phyloP scores from a whole-genome alignment of 495 filamentous ascomycete species.

The Penicillium silybi region DNA sequence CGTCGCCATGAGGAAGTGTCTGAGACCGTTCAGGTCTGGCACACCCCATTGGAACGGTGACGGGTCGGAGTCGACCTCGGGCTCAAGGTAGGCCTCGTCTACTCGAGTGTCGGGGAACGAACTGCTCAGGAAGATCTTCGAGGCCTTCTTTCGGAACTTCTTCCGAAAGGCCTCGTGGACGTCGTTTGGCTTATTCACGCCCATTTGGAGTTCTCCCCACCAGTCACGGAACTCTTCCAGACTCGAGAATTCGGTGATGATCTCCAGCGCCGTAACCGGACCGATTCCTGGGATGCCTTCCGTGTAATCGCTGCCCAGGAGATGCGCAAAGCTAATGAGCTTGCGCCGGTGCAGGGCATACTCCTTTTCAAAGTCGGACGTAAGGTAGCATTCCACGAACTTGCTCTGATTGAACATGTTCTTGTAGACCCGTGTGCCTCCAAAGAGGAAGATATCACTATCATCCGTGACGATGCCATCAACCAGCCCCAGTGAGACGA shows the following conservation, averaged over 20 bases:
- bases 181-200: conserved; percentile 32
- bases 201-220: conserved; percentile 75
- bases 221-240: conserved; percentile 75
- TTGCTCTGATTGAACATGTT: conserved; percentile 99
- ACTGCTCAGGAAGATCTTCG: conserved; percentile 80
- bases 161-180: conserved; percentile 62
- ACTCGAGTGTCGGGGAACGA: conserved; percentile 73
- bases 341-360: conserved; percentile 76
- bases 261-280: conserved; percentile 88
- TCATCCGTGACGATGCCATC: conserved; percentile 99
- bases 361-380: conserved; percentile 83
- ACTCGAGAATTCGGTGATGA: conserved; percentile 78
- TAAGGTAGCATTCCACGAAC: conserved; percentile 92
- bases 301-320: conserved; percentile 91
- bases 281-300: conserved; percentile 87
- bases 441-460: conserved; percentile 95
- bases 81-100: conserved; percentile 75
- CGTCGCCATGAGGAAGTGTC: conserved; percentile 86
- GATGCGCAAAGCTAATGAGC: conserved; percentile 81
- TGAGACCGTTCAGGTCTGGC: conserved; percentile 80
- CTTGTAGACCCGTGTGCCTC: conserved; percentile 93
- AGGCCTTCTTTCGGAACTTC: conserved; percentile 75
- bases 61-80: conserved; percentile 75
- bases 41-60: conserved; percentile 91
- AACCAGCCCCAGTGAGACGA: conserved; percentile 79